Base-by-base conservation (phyloP, 352 stramenopile genomes). In the Pythium coloratum region DNA sequence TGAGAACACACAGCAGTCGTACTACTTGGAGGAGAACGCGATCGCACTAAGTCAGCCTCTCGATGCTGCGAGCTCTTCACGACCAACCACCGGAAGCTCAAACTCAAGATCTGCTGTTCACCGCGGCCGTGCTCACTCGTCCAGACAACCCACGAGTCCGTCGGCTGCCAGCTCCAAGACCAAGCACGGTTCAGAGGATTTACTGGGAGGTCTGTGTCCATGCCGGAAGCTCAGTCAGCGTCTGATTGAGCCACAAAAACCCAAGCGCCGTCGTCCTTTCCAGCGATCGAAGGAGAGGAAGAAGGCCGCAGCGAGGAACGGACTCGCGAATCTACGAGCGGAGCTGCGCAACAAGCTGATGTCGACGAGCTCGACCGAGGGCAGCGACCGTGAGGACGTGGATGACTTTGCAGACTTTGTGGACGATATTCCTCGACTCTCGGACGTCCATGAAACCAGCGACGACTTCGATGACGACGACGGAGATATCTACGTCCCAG, bases 21-120 rank as follows among this genome's bases (percentile, higher is more conserved):
- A 75, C 34, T 86, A 79, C 53, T 78, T 85, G 30, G 76, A 84
- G 30, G 72, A 76, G n/a, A 68, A 80, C n/a, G 74, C 71, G 44
- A 75, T 82, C 53, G 54, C 34, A 26, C 46, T 77, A 32, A 71
- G 62, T 33, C 75, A 80, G 53, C 72, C 72, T 6, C 33, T 67
- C 5, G 46, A 26, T 36, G 47, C 16, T 47, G 24, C 60, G 64
- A 81, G 26, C 46, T 70, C 4, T 2, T 40, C 56, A 6, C 32
- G 13, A 1, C 46, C 26, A 24, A 36, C 61, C 28, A 20, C 16
- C 36, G 26, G 7, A 13, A 58, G n/a, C 40, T 56, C 53, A 4
- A 18, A 13, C 20, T 40, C 49, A 14, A 2, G 20, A 30, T 26
- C 6, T 24, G 36, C n/a, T 3, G 18, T 8, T 24, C 24, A 38